Evolutionary conservation across 2,329 filamentous ascomycete species (phyloP).

Genomic region (Rosellinia necatrix): DNA sequence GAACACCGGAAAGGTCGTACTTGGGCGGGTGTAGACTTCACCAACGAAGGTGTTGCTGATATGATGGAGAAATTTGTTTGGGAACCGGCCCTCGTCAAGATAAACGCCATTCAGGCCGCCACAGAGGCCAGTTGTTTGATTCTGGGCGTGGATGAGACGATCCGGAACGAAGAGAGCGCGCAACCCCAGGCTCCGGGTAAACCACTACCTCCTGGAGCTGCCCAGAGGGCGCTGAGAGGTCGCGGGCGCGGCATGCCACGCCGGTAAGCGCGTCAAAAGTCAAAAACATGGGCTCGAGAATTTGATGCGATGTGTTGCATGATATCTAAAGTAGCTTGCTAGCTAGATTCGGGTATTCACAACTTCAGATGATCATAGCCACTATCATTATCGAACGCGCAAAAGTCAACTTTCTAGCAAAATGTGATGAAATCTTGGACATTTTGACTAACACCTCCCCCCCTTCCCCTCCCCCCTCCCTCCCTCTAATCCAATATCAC

Average conservation of each 20-base stretch:
- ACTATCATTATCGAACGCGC: constrained; percentile 10
- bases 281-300: background rate
- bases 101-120: constrained; percentile 95
- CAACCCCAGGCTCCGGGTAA: constrained; percentile 79
- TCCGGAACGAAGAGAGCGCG: constrained; percentile 94
- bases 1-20: constrained; percentile 92
- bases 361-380: constrained; percentile 27
- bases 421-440: no score
- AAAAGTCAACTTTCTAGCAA: no score
- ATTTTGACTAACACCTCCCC: no score
- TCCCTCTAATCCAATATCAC: no score
- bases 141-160: constrained; percentile 95
- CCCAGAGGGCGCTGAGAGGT: constrained; percentile 84
- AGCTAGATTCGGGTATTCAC: constrained; percentile 28
- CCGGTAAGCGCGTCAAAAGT: constrained; percentile 52
- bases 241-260: constrained; percentile 89
- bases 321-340: constrained; percentile 27
- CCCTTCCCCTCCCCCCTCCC: no score
- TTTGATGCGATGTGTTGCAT: constrained; percentile 22
- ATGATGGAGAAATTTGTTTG: constrained; percentile 97
- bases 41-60: constrained; percentile 87
- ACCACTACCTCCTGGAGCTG: constrained; percentile 77
- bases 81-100: constrained; percentile 95
- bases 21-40: constrained; percentile 97
- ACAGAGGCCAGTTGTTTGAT: constrained; percentile 96